Evolutionary conservation across 768 basidiomycete species (phyloP).

Genomic region (Leccinum broughii): DNA sequence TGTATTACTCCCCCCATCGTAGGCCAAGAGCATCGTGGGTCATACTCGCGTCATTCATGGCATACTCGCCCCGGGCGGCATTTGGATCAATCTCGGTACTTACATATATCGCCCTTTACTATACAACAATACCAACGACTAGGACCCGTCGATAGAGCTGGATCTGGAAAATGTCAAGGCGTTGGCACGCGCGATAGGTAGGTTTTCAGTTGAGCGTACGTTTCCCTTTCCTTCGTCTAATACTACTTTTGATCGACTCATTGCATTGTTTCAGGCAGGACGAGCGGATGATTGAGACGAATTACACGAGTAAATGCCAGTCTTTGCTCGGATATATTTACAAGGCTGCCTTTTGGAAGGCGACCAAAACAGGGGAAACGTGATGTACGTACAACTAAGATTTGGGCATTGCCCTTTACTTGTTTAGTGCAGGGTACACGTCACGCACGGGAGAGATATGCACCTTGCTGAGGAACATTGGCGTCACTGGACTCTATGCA

Average conservation of each 20-base stretch:
- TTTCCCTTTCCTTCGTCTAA: conserved; percentile 3
- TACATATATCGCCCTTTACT: background rate
- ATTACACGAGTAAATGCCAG: conserved; percentile 80
- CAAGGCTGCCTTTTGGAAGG: conserved; percentile 83
- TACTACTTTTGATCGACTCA: background rate
- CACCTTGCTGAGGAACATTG: background rate
- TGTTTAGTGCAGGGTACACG: background rate
- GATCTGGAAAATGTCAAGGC: conserved; percentile 86
- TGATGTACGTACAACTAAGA: background rate
- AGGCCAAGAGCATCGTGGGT: conserved; percentile 91
- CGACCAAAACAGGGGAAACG: conserved; percentile 41
- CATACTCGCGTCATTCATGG: conserved; percentile 86
- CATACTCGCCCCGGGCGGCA: conserved; percentile 80
- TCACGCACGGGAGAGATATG: background rate
- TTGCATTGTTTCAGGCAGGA: conserved; percentile 55
- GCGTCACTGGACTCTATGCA: too few species aligned
- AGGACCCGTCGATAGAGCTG: conserved; percentile 83
- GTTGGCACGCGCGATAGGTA: conserved; percentile 73
- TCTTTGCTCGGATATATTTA: conserved; percentile 87
- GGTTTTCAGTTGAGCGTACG: conserved; percentile 84
- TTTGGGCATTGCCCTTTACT: background rate
- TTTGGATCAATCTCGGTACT: conserved; percentile 82
- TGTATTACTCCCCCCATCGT: conserved; percentile 39
- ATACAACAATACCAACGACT: conserved; percentile 66
- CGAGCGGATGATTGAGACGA: conserved; percentile 76